phyloP scores from a whole-genome alignment of 1,284 basidiomycete genomes.

The Naganishia cerealis region DNA sequence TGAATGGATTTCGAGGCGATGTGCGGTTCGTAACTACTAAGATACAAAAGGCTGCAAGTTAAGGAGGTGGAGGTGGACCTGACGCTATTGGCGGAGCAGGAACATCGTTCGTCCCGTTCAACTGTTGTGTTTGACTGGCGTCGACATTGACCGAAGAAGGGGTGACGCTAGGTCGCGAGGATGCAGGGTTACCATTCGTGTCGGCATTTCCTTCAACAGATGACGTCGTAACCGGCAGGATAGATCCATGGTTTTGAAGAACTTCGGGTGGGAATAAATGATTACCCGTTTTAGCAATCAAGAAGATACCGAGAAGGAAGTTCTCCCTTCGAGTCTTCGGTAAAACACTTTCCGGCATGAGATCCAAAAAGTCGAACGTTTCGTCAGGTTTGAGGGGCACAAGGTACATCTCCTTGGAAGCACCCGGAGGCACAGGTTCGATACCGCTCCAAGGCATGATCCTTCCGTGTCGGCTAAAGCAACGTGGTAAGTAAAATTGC shows the following conservation, averaged over 20 bases:
- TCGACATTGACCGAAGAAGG: not conserved
- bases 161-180: not conserved
- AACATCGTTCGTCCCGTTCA: not conserved
- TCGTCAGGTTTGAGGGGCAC: slow-evolving; percentile 71
- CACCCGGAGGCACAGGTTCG: slow-evolving; percentile 66
- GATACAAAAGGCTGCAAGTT: not conserved
- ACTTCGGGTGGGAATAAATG: slow-evolving; percentile 7
- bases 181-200: not conserved
- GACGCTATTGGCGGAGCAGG: not conserved
- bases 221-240: not conserved
- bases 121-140: not conserved
- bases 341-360: slow-evolving; percentile 74
- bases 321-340: slow-evolving; percentile 64
- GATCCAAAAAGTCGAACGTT: slow-evolving; percentile 79
- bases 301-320: slow-evolving; percentile 76
- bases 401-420: slow-evolving; percentile 83
- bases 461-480: slow-evolving; percentile 74
- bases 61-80: not conserved
- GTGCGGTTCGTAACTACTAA: too few relatives aligned
- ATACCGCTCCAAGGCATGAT: slow-evolving; percentile 76
- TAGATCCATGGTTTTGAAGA: not conserved
- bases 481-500: slow-evolving; percentile 25
- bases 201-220: not conserved
- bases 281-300: not conserved
- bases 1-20: too few relatives aligned